Conservation (phyloP, 2,329 filamentous ascomycete species). For the Canariomyces notabilis region DNA sequence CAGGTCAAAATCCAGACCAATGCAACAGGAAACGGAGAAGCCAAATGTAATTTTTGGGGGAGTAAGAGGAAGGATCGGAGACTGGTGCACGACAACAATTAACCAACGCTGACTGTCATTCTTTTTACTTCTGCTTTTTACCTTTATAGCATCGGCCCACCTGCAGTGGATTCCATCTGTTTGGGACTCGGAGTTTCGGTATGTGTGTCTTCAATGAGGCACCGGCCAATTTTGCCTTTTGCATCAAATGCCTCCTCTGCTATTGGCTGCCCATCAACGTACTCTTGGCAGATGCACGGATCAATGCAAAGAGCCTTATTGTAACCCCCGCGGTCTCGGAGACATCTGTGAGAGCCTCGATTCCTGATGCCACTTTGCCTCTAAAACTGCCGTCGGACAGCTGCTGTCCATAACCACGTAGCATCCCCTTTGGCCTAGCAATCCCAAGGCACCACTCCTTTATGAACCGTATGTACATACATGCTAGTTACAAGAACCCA, state of each 20-base stretch:
- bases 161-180: slow-evolving; percentile 11
- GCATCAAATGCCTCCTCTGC: slow-evolving; percentile 7
- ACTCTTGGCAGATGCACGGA: slow-evolving; percentile 3
- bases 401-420: too few species aligned
- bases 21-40: not conserved
- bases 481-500: too few species aligned
- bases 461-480: too few species aligned
- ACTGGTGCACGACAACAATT: not conserved
- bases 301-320: slow-evolving; percentile 16
- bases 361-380: slow-evolving; percentile 1
- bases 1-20: not conserved
- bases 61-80: not conserved
- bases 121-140: too few species aligned
- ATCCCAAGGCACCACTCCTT: too few species aligned
- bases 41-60: slow-evolving; percentile 3
- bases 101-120: slow-evolving; percentile 2
- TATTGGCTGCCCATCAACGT: slow-evolving; percentile 14
- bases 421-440: too few species aligned
- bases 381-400: too few species aligned
- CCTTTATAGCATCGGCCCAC: slow-evolving; percentile 16
- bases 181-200: slow-evolving; percentile 21
- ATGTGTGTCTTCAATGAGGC: slow-evolving; percentile 20
- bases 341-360: too few species aligned
- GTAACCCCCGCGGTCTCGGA: slow-evolving; percentile 16
- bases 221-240: slow-evolving; percentile 14